Percentiles rank a stretch among this genome's conserved stretches.
Conservation (phyloP, 1,139 yeast species). For the Debaryomyces psychrophilus region DNA sequence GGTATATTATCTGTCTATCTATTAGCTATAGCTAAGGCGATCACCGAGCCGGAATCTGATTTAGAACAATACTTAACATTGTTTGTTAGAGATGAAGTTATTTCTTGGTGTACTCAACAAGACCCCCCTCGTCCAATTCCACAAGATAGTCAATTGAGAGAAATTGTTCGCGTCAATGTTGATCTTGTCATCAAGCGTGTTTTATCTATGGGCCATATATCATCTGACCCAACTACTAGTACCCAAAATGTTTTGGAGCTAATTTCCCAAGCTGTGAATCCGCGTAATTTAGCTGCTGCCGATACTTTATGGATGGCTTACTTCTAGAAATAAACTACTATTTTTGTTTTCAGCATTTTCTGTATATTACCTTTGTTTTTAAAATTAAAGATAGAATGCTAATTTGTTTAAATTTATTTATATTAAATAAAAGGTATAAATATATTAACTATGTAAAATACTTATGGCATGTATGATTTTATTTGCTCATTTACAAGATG, state of each 20-base stretch:
- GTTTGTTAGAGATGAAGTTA: constrained; percentile 92
- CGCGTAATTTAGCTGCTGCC: constrained; percentile 88
- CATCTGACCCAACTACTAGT: constrained; percentile 76
- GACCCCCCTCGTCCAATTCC: constrained; percentile 67
- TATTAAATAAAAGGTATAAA: not conserved
- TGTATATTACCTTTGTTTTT: constrained; percentile 1
- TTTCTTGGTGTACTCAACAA: constrained; percentile 90
- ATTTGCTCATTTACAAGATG: constrained; percentile 3
- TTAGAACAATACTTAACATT: constrained; percentile 84
- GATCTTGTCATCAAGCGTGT: constrained; percentile 76
- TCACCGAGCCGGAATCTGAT: constrained; percentile 89
- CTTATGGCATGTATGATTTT: constrained; percentile 7
- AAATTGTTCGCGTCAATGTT: constrained; percentile 86
- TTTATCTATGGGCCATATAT: constrained; percentile 74
- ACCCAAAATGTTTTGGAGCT: constrained; percentile 91
- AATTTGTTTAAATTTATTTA: not conserved
- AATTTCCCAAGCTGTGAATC: constrained; percentile 94
- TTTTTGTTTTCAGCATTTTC: not conserved
- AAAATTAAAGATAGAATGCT: not conserved
- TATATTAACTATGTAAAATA: not conserved
- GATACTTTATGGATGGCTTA: constrained; percentile 98
- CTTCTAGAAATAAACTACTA: constrained; percentile 39
- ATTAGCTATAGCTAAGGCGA: constrained; percentile 82
- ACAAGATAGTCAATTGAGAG: constrained; percentile 79
- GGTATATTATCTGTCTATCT: constrained; percentile 87